A percentile compares a stretch with the other conserved stretches of the same genome.
These are phyloP conservation scores for Acrasis kona DNA, from an alignment of 78 protist genomes.

Conservation along the genomic window DNA sequence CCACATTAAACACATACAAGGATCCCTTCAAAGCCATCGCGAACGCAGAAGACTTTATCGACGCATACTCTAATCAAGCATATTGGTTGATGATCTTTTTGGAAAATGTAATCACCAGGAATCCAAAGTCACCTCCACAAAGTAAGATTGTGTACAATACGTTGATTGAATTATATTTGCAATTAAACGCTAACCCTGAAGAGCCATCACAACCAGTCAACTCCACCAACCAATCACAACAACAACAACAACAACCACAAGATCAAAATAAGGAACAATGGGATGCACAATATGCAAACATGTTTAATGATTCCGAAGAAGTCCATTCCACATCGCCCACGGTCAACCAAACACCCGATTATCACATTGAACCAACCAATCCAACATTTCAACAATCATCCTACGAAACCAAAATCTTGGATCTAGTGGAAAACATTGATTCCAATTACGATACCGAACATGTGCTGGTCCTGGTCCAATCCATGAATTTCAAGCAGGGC, in stretches of 20 bases:
- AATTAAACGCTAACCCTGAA: not conserved
- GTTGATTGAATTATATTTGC: slow-evolving; percentile 71
- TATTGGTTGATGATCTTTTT: slow-evolving; percentile 55
- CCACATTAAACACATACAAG: not conserved
- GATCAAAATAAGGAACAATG: slow-evolving; percentile 1
- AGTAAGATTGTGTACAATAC: slow-evolving; percentile 52
- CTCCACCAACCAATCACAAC: not conserved
- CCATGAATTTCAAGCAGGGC: slow-evolving; percentile 51
- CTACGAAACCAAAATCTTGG: not conserved
- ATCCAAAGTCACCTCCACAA: not conserved
- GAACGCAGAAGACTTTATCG: slow-evolving; percentile 63
- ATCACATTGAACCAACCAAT: not conserved
- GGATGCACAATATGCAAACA: not conserved
- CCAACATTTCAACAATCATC: not conserved
- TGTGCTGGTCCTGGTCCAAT: slow-evolving; percentile 72
- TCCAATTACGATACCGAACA: slow-evolving; percentile 46
- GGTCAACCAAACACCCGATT: not conserved
- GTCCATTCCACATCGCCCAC: not conserved
- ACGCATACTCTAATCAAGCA: slow-evolving; percentile 57
- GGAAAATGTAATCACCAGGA: slow-evolving; percentile 37
- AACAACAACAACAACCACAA: not conserved
- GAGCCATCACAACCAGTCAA: not conserved
- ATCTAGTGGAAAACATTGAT: not conserved
- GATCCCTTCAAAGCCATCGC: not conserved
- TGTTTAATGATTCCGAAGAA: not conserved